Evolutionary conservation across 2,329 filamentous ascomycete genomes (phyloP), one percentile per base, ranked within the genome.

Genomic region (Xylariomycetidae sp.): DNA sequence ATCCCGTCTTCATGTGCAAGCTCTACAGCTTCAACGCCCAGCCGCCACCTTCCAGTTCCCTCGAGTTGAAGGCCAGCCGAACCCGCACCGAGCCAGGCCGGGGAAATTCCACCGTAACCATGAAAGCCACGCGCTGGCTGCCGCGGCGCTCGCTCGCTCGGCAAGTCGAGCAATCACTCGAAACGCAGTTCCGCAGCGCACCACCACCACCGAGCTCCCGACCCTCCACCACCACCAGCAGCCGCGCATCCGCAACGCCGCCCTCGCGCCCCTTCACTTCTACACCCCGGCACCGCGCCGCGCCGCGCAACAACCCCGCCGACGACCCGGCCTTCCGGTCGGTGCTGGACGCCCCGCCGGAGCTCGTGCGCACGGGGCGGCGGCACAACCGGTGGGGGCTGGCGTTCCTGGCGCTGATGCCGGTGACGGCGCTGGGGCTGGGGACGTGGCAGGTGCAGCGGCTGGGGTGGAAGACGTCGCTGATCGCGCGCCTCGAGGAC

Each of bases 371-470:
- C 28, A 67, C 78, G 1, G 79, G 84, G 31, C 68, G 62, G 23
- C 75, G 72, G 28, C 74, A 72, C 39, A 88, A 95, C 66, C 85
- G 86, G 1, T 79, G 81, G 0, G 88, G 88, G 0, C 70, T 95
- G 8, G 77, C 92, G 22, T 69, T 95, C 40, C 74, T 95, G 9
- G 85, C 86, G 25, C 64, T 94, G 32, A 96, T 98, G 51, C 92
- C 92, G 30, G 63, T 95, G 39, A 95, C 89, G 1, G 87, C 92
- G 9, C 95, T 98, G 60, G 68, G 71, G 34, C 79, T 98, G 12
- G 92, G 92, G 19, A 86, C 86, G 43, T 98, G 92, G 92, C 92
- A 98, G 59, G 85, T 98, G 34, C 79, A 94, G 58, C 83, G 92
- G 9, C 75, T 98, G 2, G 78, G 81, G 38, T 95, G 90, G 89